Conservation (phyloP, 2,329 filamentous ascomycete genomes). For the Penicillium sp. region DNA sequence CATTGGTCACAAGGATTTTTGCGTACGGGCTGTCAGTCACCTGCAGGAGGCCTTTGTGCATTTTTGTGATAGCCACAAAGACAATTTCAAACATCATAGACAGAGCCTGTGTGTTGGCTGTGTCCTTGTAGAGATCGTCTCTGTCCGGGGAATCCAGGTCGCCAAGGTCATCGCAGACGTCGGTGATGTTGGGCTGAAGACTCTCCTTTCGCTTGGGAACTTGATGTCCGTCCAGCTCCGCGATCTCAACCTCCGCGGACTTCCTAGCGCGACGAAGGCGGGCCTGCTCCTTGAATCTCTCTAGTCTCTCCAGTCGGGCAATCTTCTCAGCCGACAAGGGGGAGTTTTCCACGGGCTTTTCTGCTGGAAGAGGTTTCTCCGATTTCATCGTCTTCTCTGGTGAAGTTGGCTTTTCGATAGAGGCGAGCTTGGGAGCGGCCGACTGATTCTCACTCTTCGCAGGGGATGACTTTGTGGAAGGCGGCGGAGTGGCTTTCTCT, state of each 20-base stretch:
- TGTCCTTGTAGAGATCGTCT: conserved; percentile 12
- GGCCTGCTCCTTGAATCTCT: conserved; percentile 19
- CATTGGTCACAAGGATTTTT: conserved; percentile 22
- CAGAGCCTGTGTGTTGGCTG: conserved; percentile 23
- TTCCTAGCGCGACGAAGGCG: conserved; percentile 13
- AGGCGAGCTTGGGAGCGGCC: not conserved
- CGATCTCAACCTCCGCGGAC: conserved; percentile 20
- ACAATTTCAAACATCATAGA: conserved; percentile 32
- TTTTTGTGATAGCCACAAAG: conserved; percentile 27
- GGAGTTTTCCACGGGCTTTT: conserved; percentile 1
- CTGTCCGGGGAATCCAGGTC: conserved; percentile 14
- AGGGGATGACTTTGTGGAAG: conserved; percentile 6
- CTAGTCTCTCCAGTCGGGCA: conserved; percentile 12
- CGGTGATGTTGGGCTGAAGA: conserved; percentile 20
- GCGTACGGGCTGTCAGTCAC: conserved; percentile 24
- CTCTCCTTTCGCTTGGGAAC: conserved; percentile 21
- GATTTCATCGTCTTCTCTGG: not conserved
- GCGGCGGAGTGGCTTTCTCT: conserved; percentile 9
- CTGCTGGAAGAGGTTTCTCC: not conserved
- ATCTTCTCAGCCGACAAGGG: conserved; percentile 7
- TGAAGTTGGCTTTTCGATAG: conserved; percentile 1
- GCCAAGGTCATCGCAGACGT: conserved; percentile 18
- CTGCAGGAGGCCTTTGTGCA: conserved; percentile 23
- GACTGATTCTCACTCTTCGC: conserved; percentile 4
- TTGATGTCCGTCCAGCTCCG: conserved; percentile 38